Base-by-base conservation (phyloP, 2,329 filamentous ascomycete genomes). In the Pseudomassariella vexata region DNA sequence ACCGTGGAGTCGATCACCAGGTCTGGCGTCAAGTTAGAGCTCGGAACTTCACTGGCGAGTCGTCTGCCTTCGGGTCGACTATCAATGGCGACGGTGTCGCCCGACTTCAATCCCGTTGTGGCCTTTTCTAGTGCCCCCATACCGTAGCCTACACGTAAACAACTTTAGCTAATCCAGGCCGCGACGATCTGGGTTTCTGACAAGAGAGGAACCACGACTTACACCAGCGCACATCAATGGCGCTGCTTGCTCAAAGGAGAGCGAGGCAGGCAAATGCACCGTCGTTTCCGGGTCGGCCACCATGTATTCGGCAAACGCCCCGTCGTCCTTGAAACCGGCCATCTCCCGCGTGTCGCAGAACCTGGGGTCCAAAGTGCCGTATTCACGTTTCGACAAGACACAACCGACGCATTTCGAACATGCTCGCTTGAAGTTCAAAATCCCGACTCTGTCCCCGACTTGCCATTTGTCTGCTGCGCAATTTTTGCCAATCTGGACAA, bases 221-320 rank as follows among this genome's bases (percentile, higher is more conserved):
- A 50, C 48, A 7, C 56, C 55, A 11, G 56, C 56, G 27, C 56
- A 59, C 53, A 57, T 59, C 12, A 59, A 39, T 9, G 56, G 56
- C 6, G 56, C 56, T 2, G 56, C 56, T 39, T 59, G 56, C 12
- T 52, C 48, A 33, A 54, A 57, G 1, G 48, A 37, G 7, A 59
- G 16, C 3, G 34, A 34, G 3, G 46, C 38, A 1, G 55, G 53
- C 1, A 59, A 31, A 24, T 34, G 36, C 12, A 58, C 45, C 2
- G 48, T 49, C 4, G 50, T 52, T 6, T 34, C 34, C 1, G 55
- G 50, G 24, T 58, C 55, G 11, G 53, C 45, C 9, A 45, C 42
- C 24, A 57, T 39, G 28, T 55, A 60, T 19, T 59, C 52, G 1
- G 56, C 56, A 32, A 60, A 56, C 4, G 47, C 52, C 1, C 56